These are phyloP conservation scores for Moelleriella libera DNA, from an alignment of 2,329 filamentous ascomycete genomes.

Conservation along the genomic window DNA sequence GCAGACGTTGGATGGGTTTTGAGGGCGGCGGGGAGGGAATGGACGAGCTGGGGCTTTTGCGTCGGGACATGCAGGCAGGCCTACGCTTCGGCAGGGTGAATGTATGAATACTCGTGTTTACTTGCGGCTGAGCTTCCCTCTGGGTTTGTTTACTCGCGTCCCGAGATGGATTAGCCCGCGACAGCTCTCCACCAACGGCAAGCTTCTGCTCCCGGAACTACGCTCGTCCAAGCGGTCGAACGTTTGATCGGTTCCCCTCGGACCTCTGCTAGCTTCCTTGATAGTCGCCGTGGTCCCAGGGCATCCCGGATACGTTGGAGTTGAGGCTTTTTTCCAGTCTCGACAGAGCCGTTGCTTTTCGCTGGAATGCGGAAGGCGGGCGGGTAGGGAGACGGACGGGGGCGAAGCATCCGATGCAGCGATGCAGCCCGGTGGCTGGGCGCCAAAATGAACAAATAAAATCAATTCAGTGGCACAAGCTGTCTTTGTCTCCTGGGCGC, in stretches of 20 bases:
- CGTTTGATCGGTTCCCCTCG: too few species aligned
- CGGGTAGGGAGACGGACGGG: not conserved
- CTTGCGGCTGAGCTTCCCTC: slow-evolving; percentile 1
- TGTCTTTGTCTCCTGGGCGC: too few species aligned
- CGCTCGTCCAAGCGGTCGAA: not conserved
- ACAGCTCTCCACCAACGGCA: slow-evolving; percentile 6
- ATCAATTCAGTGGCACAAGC: too few species aligned
- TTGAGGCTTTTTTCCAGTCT: not conserved
- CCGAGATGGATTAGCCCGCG: slow-evolving; percentile 10
- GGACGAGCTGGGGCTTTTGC: slow-evolving; percentile 8
- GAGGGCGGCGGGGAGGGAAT: slow-evolving; percentile 14
- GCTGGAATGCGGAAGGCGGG: slow-evolving; percentile 4
- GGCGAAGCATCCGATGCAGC: not conserved
- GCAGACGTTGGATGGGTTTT: slow-evolving; percentile 23
- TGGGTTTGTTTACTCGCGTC: slow-evolving; percentile 13
- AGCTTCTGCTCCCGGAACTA: not conserved
- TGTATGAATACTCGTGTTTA: slow-evolving; percentile 8
- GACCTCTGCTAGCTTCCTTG: too few species aligned
- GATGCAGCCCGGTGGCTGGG: too few species aligned
- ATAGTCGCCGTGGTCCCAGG: too few species aligned
- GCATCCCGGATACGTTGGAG: not conserved
- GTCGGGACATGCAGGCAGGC: not conserved
- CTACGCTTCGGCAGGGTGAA: slow-evolving; percentile 9
- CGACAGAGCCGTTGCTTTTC: not conserved
- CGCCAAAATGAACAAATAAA: too few species aligned